Evolutionary conservation across 306 rosid genomes (phyloP).

Genomic region (Medicago truncatula): MtrunA17r5.0-ANR NC_053046.1:42303501-42304000

Average conservation of each 20-base stretch:
- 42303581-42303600: constrained; percentile 41
- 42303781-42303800: constrained; percentile 20
- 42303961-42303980: no score
- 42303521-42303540: constrained; percentile 38
- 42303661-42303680: constrained; percentile 43
- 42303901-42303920: neutral
- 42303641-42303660: constrained; percentile 34
- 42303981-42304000: no score
- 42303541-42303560: constrained; percentile 32
- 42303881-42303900: neutral
- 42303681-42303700: constrained; percentile 35
- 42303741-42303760: constrained; percentile 4
- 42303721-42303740: constrained; percentile 47
- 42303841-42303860: neutral
- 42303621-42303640: constrained; percentile 41
- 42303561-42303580: constrained; percentile 47
- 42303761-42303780: neutral
- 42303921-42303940: neutral
- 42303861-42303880: constrained; percentile 1
- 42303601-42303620: constrained; percentile 41
- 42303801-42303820: neutral
- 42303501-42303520: constrained; percentile 42
- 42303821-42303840: neutral
- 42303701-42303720: constrained; percentile 25
- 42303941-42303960: no score